These are phyloP conservation scores for Stemphylium vesicarium DNA, from an alignment of 2,329 filamentous ascomycete species.

Conservation along the genomic window DNA sequence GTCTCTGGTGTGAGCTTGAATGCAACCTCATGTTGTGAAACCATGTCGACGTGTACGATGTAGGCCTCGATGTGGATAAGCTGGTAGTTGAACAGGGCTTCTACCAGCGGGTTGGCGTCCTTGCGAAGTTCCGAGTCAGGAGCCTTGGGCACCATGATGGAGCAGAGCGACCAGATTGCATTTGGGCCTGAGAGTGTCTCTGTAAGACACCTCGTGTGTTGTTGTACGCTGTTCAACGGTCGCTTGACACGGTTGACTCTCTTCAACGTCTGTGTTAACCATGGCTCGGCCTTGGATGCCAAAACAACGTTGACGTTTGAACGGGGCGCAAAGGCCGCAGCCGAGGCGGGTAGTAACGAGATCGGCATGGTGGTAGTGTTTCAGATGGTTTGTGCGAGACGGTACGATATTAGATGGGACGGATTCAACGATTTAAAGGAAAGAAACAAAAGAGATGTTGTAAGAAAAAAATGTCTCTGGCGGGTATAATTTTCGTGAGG, in stretches of 20 bases:
- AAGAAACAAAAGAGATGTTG: conserved; percentile 43
- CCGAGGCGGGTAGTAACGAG: conserved; percentile 91
- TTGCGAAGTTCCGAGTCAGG: conserved; percentile 83
- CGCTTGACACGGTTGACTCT: conserved; percentile 96
- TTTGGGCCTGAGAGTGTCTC: conserved; percentile 89
- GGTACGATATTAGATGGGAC: conserved; percentile 46
- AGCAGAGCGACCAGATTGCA: conserved; percentile 94
- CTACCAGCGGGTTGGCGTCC: conserved; percentile 81
- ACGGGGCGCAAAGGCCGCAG: conserved; percentile 92
- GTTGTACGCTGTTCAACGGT: conserved; percentile 93
- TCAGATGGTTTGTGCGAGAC: conserved; percentile 37
- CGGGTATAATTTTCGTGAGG: conserved; percentile 44
- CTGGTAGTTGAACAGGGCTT: conserved; percentile 91
- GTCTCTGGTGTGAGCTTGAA: conserved; percentile 96
- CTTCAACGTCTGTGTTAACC: conserved; percentile 96
- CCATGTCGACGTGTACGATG: conserved; percentile 99
- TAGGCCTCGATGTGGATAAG: conserved; percentile 95
- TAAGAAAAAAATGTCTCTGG: conserved; percentile 45
- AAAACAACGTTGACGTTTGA: conserved; percentile 95
- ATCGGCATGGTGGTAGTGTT: conserved; percentile 72
- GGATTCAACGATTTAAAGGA: conserved; percentile 42
- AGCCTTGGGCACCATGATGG: conserved; percentile 88
- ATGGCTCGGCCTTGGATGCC: conserved; percentile 89
- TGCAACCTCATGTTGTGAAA: conserved; percentile 93
- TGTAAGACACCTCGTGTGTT: conserved; percentile 93